These are phyloP conservation scores for Schizochytrium sp. DNA, from an alignment of 108 stramenopile species.

Conservation along the genomic window DNA sequence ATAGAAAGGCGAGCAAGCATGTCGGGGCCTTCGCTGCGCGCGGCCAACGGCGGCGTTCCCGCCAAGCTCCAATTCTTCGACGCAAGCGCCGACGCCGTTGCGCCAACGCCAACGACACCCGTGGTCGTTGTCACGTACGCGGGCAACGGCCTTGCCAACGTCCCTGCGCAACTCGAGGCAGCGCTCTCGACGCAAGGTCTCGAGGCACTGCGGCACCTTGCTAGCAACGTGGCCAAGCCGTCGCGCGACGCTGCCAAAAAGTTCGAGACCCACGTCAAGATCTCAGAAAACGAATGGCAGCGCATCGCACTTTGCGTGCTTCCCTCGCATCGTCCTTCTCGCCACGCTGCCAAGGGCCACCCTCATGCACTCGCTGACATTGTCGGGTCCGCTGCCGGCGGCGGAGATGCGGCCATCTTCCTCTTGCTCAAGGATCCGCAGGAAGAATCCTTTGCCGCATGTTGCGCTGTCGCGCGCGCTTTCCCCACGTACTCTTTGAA, in stretches of 20 bases:
- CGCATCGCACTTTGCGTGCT: not conserved
- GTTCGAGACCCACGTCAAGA: not conserved
- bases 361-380: constrained; percentile 40
- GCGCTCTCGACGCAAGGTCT: not conserved
- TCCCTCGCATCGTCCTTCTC: not conserved
- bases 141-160: not conserved
- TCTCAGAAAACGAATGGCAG: not conserved
- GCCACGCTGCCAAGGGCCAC: constrained; percentile 41
- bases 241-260: not conserved
- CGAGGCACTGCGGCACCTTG: not conserved
- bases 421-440: constrained; percentile 23
- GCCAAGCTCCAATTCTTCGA: not conserved
- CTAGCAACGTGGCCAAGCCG: not conserved
- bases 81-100: not conserved
- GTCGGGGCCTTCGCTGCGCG: too few relatives aligned
- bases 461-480: constrained; percentile 33
- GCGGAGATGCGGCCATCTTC: constrained; percentile 26
- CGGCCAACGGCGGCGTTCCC: not conserved
- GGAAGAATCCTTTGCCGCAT: constrained; percentile 28
- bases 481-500: constrained; percentile 30
- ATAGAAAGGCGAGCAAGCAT: too few relatives aligned
- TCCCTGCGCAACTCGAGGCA: not conserved
- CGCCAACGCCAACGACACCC: not conserved
- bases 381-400: constrained; percentile 20
- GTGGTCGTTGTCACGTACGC: not conserved